Conservation (phyloP, 139 green algal genomes). For the Spirogloea muscicola region DNA sequence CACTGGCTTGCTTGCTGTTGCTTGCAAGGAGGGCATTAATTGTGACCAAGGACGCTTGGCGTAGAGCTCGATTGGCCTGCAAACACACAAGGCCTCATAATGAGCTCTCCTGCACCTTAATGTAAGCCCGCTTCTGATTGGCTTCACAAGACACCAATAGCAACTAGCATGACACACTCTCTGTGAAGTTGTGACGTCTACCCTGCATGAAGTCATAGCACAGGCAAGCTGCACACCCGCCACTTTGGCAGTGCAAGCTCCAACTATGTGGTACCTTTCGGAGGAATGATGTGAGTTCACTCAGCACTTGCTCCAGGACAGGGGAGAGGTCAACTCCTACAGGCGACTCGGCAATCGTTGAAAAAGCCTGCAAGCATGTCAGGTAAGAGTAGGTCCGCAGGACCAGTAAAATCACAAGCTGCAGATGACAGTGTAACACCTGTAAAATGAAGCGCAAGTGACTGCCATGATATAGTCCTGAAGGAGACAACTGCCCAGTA, state of each 20-base stretch:
- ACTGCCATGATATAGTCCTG: neutral
- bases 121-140: too few relatives aligned
- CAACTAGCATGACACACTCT: too few relatives aligned
- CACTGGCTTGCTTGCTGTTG: conserved; percentile 11
- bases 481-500: too few relatives aligned
- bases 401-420: neutral
- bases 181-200: too few relatives aligned
- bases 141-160: too few relatives aligned
- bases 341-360: conserved; percentile 61
- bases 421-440: neutral
- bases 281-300: conserved; percentile 81
- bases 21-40: conserved; percentile 43
- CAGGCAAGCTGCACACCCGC: too few relatives aligned
- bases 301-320: conserved; percentile 47
- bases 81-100: too few relatives aligned
- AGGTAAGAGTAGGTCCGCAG: neutral
- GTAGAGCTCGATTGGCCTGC: too few relatives aligned
- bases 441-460: neutral
- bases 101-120: too few relatives aligned
- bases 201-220: too few relatives aligned
- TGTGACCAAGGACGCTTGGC: conserved; percentile 67
- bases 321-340: conserved; percentile 56
- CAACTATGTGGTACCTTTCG: conserved; percentile 81
- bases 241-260: too few relatives aligned
- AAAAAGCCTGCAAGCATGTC: conserved; percentile 49